Evolutionary conservation across 192 early-diverging fungal genomes (phyloP).

Genomic region (Linnemannia exigua): DNA sequence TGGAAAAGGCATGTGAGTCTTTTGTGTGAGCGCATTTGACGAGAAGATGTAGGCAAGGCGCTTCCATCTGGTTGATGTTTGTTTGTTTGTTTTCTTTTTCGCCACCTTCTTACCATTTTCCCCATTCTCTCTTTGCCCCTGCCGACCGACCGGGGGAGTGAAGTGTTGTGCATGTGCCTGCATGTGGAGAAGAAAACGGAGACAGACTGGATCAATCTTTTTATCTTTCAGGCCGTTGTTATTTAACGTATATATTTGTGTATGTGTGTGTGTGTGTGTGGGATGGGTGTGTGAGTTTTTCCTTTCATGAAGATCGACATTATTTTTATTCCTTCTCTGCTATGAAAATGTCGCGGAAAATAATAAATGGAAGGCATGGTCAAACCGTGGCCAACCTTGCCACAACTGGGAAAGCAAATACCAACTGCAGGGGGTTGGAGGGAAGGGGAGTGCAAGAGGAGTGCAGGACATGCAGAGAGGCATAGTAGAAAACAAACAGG

Average conservation of each 20-base stretch:
- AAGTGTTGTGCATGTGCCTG: not conserved
- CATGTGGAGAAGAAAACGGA: constrained; percentile 5
- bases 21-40: not conserved
- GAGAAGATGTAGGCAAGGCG: no score
- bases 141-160: not conserved
- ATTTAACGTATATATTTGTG: not conserved
- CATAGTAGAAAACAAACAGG: no score
- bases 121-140: not conserved
- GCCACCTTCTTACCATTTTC: not conserved
- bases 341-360: not conserved
- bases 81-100: not conserved
- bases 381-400: no score
- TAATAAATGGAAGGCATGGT: not conserved
- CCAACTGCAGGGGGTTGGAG: no score
- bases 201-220: not conserved
- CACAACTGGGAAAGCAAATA: no score
- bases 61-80: not conserved
- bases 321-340: not conserved
- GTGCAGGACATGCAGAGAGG: no score
- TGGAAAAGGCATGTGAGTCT: not conserved
- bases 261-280: no score
- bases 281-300: not conserved
- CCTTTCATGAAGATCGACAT: not conserved
- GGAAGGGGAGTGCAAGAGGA: no score
- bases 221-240: not conserved